Conservation (phyloP, 768 basidiomycete genomes). For the Gloeophyllum trabeum region DNA sequence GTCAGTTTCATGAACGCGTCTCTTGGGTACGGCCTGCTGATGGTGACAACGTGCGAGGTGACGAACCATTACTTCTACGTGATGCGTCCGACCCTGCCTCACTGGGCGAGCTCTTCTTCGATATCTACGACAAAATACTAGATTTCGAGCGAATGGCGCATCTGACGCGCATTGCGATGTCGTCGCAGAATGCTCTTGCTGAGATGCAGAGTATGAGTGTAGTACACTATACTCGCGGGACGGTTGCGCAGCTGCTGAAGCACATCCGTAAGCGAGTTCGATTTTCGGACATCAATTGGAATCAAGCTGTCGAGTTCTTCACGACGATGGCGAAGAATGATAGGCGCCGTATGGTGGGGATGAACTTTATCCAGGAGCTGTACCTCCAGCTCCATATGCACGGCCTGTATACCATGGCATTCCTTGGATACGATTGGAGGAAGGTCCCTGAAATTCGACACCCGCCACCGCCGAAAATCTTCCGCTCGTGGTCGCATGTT, state of each 20-base stretch:
- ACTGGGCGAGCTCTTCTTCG: neutral
- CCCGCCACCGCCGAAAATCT: neutral
- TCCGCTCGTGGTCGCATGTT: neutral
- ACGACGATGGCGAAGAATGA: conserved; percentile 1
- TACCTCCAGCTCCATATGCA: conserved; percentile 4
- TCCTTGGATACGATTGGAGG: neutral
- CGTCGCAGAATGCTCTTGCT: neutral
- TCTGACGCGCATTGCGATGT: neutral
- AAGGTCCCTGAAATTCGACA: neutral
- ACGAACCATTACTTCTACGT: too few species aligned
- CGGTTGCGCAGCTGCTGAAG: neutral
- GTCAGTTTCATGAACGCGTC: neutral
- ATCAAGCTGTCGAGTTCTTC: neutral
- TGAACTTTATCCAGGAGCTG: conserved; percentile 6
- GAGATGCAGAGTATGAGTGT: neutral
- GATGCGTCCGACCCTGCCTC: too few species aligned
- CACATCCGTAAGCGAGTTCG: neutral
- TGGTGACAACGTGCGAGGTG: too few species aligned
- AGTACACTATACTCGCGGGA: neutral
- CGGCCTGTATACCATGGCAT: conserved; percentile 1
- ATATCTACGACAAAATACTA: neutral
- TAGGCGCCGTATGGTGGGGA: neutral
- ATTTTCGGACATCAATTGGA: neutral
- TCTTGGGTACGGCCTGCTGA: neutral
- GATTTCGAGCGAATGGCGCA: neutral